Conservation (phyloP, 495 filamentous ascomycete genomes). For the Neurospora sp. region DNA sequence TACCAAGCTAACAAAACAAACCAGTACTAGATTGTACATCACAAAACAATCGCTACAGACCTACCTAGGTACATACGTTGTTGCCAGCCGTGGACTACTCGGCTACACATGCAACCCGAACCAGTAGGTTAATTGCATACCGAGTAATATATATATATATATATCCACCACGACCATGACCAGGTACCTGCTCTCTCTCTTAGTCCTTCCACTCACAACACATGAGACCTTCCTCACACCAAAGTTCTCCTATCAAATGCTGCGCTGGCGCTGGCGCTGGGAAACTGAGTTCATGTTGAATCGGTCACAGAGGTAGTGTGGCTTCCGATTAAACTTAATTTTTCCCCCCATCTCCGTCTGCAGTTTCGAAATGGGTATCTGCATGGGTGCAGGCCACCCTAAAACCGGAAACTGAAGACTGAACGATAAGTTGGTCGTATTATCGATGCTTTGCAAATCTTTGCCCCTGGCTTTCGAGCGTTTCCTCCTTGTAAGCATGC, state of each 20-base stretch:
- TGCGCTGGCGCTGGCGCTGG: not conserved
- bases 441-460: not conserved
- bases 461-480: not conserved
- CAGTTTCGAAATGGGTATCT: not conserved
- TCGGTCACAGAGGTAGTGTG: not conserved
- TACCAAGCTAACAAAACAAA: too few relatives aligned
- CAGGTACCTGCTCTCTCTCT: not conserved
- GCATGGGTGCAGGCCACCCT: not conserved
- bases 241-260: not conserved
- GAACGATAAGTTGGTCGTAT: not conserved
- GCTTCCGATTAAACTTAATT: not conserved
- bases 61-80: not conserved
- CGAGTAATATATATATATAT: too few relatives aligned
- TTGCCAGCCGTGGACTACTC: not conserved
- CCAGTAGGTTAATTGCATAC: not conserved
- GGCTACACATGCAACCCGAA: not conserved
- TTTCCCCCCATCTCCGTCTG: not conserved
- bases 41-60: too few relatives aligned
- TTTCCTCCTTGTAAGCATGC: not conserved
- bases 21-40: too few relatives aligned
- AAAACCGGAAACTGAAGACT: not conserved
- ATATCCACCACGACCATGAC: not conserved
- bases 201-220: not conserved
- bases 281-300: not conserved
- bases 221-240: not conserved